Conservation (phyloP, 2,329 filamentous ascomycete genomes). For the Pseudogymnoascus sp. region DNA sequence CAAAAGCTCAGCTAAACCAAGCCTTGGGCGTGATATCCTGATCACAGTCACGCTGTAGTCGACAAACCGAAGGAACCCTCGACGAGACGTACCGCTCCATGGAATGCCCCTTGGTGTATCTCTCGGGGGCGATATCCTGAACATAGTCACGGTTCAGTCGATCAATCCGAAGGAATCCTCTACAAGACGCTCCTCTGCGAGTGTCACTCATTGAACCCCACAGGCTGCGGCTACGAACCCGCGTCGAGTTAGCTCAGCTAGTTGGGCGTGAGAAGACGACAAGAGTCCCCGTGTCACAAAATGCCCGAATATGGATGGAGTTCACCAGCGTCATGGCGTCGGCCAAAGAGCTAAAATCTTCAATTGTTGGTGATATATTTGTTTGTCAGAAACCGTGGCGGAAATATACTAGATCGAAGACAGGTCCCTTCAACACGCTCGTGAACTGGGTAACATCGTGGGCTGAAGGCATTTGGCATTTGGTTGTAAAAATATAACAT, state of each 20-base stretch:
- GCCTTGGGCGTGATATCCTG: neutral
- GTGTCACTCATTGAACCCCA: neutral
- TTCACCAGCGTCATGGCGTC: neutral
- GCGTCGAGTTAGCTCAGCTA: neutral
- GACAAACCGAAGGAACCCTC: neutral
- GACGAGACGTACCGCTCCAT: neutral
- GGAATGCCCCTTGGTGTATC: neutral
- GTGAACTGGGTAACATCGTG: neutral
- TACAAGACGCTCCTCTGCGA: neutral
- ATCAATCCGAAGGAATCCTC: neutral
- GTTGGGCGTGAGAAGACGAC: neutral
- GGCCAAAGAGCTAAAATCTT: neutral
- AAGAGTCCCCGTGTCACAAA: neutral
- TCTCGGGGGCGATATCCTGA: neutral
- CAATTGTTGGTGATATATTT: neutral
- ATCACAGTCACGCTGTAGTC: neutral
- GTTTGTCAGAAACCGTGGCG: neutral
- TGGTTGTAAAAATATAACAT: neutral
- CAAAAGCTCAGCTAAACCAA: constrained; percentile 69
- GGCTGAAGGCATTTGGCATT: neutral
- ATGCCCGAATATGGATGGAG: neutral
- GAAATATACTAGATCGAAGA: neutral
- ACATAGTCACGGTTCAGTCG: neutral
- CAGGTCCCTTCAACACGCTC: neutral
- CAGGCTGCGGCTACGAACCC: neutral